A percentile compares a stretch with the other conserved stretches of the same genome.
Conservation (phyloP, 2,329 filamentous ascomycete genomes). For the Monosporascus ibericus region DNA sequence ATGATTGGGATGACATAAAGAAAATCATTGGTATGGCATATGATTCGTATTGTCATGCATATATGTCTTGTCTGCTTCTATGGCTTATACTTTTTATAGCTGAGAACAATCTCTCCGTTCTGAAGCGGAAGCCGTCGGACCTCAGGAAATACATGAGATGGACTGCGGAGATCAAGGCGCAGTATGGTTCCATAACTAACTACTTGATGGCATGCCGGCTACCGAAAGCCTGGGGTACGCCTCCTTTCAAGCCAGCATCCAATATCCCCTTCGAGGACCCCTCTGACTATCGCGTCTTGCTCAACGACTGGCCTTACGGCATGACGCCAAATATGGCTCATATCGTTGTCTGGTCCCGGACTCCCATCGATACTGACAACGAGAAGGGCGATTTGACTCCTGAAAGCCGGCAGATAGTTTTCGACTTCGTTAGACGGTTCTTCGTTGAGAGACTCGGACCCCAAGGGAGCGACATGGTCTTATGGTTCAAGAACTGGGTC, state of each 20-base stretch:
- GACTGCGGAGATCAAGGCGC: slow-evolving; percentile 60
- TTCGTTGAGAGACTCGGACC: slow-evolving; percentile 57
- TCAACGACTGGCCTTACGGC: slow-evolving; percentile 94
- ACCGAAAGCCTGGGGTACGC: slow-evolving; percentile 56
- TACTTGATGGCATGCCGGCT: slow-evolving; percentile 73
- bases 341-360: slow-evolving; percentile 88
- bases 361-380: slow-evolving; percentile 65
- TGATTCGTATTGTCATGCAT: background rate
- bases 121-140: slow-evolving; percentile 77
- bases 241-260: slow-evolving; percentile 49
- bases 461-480: slow-evolving; percentile 43
- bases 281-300: slow-evolving; percentile 62
- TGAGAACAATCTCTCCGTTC: slow-evolving; percentile 59
- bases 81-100: slow-evolving; percentile 7
- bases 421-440: slow-evolving; percentile 61
- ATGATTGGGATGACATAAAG: slow-evolving; percentile 69
- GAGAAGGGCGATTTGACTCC: slow-evolving; percentile 66
- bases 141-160: slow-evolving; percentile 74
- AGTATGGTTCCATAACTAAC: slow-evolving; percentile 74
- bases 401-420: slow-evolving; percentile 57
- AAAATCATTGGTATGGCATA: slow-evolving; percentile 53
- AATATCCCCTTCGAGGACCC: slow-evolving; percentile 44
- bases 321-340: slow-evolving; percentile 63
- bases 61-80: background rate
- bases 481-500: slow-evolving; percentile 96